Percentiles rank a stretch among this genome's conserved stretches.
phyloP scores from a whole-genome alignment of 2,329 filamentous ascomycete genomes.

The Aspergillus texensis region DNA sequence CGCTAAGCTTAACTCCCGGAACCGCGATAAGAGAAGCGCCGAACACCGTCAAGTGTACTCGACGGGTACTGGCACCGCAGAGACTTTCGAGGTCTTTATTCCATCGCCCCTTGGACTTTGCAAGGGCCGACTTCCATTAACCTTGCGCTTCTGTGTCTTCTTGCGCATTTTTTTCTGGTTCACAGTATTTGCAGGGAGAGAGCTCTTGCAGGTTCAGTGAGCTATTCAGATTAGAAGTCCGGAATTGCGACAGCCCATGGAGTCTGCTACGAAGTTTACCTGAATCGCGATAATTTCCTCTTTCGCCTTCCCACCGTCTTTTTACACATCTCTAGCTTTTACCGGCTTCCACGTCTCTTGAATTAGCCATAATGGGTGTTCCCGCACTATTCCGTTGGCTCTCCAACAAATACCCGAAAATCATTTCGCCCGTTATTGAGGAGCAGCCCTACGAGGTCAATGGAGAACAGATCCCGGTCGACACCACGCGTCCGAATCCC shows the following conservation, averaged over 20 bases:
- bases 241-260: slow-evolving; percentile 21
- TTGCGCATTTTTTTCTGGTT: not conserved
- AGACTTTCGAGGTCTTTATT: slow-evolving; percentile 19
- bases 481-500: slow-evolving; percentile 82
- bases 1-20: slow-evolving; percentile 23
- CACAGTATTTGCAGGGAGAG: not conserved
- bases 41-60: slow-evolving; percentile 12
- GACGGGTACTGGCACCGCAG: slow-evolving; percentile 13
- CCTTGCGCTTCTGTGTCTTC: not conserved
- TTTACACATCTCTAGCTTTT: slow-evolving; percentile 9
- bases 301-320: not conserved
- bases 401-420: slow-evolving; percentile 96
- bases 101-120: not conserved
- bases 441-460: slow-evolving; percentile 80
- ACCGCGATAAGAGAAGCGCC: slow-evolving; percentile 28
- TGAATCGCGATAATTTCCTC: slow-evolving; percentile 13
- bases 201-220: slow-evolving; percentile 2
- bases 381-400: slow-evolving; percentile 96
- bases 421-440: slow-evolving; percentile 88
- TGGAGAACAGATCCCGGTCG: slow-evolving; percentile 80
- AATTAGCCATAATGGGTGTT: slow-evolving; percentile 72
- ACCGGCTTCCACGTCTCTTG: slow-evolving; percentile 4
- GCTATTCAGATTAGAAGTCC: slow-evolving; percentile 4
- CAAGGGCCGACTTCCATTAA: not conserved
- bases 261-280: slow-evolving; percentile 9